Percentiles rank a stretch among this genome's conserved stretches.
Conservation (phyloP, 2,329 filamentous ascomycete genomes). For the Monosporascus sp. region DNA sequence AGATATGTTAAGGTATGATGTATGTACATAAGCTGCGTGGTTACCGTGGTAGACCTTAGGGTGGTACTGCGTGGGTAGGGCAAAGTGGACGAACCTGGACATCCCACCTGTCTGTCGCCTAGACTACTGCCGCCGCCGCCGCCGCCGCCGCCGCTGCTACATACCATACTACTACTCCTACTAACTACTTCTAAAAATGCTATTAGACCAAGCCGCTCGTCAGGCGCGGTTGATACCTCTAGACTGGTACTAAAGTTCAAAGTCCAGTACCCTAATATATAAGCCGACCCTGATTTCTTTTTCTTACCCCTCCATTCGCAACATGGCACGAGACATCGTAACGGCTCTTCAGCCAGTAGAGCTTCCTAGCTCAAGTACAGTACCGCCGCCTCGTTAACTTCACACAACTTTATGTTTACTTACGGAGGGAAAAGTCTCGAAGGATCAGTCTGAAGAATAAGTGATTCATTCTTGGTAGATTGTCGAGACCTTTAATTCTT, state of each 20-base stretch:
- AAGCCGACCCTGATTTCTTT: background rate
- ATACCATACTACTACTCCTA: background rate
- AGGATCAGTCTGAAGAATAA: too few species aligned
- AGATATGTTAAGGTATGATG: too few species aligned
- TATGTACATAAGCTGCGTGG: too few species aligned
- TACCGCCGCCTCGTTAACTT: background rate
- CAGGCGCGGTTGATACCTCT: background rate
- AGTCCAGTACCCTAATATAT: background rate
- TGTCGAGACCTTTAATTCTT: too few species aligned
- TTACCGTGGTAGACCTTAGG: too few species aligned
- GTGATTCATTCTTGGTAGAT: too few species aligned
- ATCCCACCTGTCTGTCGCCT: too few species aligned
- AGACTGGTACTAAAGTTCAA: background rate
- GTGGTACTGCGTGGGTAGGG: too few species aligned
- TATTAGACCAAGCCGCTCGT: background rate
- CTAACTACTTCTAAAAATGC: background rate
- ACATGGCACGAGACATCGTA: conserved; percentile 3
- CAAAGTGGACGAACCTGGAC: conserved; percentile 1
- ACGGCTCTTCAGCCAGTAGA: background rate
- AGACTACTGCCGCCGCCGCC: too few species aligned
- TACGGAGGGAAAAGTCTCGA: background rate
- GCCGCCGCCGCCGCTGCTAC: background rate
- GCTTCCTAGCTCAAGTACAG: background rate
- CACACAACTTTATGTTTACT: background rate
- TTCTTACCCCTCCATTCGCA: background rate